Evolutionary conservation across 1,284 basidiomycete species (phyloP).

Genomic region (Pterulicium gracile): DNA sequence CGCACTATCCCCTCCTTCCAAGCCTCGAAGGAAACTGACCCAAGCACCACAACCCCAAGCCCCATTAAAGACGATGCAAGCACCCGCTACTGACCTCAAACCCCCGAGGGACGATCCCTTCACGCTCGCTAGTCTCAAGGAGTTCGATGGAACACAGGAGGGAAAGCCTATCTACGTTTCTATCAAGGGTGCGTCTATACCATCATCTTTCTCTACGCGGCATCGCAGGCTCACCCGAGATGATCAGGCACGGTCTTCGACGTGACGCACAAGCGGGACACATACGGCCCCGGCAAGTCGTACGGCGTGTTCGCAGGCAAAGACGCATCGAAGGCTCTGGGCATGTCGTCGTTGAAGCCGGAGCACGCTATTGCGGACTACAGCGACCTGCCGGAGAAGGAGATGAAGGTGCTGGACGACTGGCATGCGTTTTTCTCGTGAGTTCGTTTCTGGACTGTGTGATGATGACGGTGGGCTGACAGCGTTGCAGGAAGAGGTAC

Average conservation of each 20-base stretch:
- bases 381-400: slow-evolving; percentile 62
- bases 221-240: slow-evolving; percentile 9
- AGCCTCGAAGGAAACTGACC: too few relatives aligned
- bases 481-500: slow-evolving; percentile 63
- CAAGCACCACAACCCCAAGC: background rate
- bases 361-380: slow-evolving; percentile 90
- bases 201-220: slow-evolving; percentile 5
- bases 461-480: background rate
- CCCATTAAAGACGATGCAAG: slow-evolving; percentile 39
- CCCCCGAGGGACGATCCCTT: slow-evolving; percentile 74
- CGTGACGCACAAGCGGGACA: slow-evolving; percentile 70
- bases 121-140: slow-evolving; percentile 55
- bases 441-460: slow-evolving; percentile 18
- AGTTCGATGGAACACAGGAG: slow-evolving; percentile 58
- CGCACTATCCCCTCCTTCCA: too few relatives aligned
- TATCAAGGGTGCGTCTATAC: slow-evolving; percentile 60
- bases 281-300: slow-evolving; percentile 66
- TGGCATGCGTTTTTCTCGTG: slow-evolving; percentile 78
- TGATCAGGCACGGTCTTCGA: slow-evolving; percentile 70
- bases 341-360: slow-evolving; percentile 77
- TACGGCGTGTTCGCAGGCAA: slow-evolving; percentile 81
- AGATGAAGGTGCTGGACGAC: slow-evolving; percentile 80
- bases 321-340: slow-evolving; percentile 78
- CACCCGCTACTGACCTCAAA: slow-evolving; percentile 46
- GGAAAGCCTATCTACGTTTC: slow-evolving; percentile 75